Base-by-base conservation (phyloP, 305 asterid species). In the Withania somnifera region DNA sequence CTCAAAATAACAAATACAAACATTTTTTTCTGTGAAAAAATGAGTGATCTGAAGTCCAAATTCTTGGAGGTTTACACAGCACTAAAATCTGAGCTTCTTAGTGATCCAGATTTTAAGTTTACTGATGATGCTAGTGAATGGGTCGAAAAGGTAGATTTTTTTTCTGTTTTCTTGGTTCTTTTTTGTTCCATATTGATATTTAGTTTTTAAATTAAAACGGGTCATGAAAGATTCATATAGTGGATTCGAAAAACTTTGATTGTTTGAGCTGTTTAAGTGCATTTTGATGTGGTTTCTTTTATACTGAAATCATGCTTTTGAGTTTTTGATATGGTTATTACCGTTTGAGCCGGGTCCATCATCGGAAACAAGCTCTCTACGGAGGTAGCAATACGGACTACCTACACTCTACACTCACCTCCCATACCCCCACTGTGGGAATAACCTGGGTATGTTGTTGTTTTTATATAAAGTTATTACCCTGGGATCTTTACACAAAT, bases 51-150 rank as follows among this genome's bases (percentile, higher is more conserved):
- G 91, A 91, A 90, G 86, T 5, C 89, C 60, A 84, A 86, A 15
- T 95, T 95, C 84, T 82, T 93, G 76, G 88, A 38, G 17, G 97
- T 93, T 24, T 95, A 93, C 76, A 56, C 92, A 0, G 86, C 82
- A 26, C 90, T 95, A 82, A 95, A 95, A 93, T 93, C 98, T 51
- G 97, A 95, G 90, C 92, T 95, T 45, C 82, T 93, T 87, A 89
- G 63, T n/a, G 98, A 95, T 84, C 92, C 93, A 76, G 93, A 91
- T 85, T 90, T 95, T 58, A 97, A 95, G 81, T 92, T 97, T 97
- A 88, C 90, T 51, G 91, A 90, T 80, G 92, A 84, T 66, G 88
- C 95, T 85, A 91, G 89, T 81, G 90, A 88, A 77, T 95, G 98
- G 97, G 94, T 95, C 67, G 95, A 95, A 22, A 87, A 89, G 94